phyloP scores from a whole-genome alignment of 768 basidiomycete species.

The Rhodotorula diobovata region DNA sequence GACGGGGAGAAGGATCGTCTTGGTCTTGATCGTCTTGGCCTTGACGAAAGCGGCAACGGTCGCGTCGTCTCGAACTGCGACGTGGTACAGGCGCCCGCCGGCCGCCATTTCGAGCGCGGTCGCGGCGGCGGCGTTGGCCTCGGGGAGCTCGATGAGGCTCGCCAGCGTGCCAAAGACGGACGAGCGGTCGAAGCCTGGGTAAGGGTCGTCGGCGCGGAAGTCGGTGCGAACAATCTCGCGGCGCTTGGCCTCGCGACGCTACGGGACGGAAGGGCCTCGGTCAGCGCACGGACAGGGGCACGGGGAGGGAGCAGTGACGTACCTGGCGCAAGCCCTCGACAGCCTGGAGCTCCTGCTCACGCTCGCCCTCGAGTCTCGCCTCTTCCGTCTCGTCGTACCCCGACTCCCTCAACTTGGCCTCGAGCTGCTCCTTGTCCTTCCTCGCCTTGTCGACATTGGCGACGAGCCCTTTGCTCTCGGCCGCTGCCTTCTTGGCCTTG shows the following conservation, averaged over 20 bases:
- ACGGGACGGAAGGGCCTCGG: neutral
- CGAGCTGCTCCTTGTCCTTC: slow-evolving; percentile 58
- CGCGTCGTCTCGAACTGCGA: slow-evolving; percentile 32
- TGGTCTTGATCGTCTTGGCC: slow-evolving; percentile 35
- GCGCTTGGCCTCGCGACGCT: slow-evolving; percentile 60
- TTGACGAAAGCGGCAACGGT: slow-evolving; percentile 32
- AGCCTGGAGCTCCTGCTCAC: slow-evolving; percentile 56
- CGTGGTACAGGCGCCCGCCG: slow-evolving; percentile 82
- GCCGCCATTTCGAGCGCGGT: slow-evolving; percentile 91
- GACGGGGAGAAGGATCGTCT: slow-evolving; percentile 30
- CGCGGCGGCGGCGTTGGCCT: slow-evolving; percentile 67
- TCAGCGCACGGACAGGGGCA: neutral
- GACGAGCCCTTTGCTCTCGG: slow-evolving; percentile 71
- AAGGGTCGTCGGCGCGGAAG: slow-evolving; percentile 75
- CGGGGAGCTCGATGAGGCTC: slow-evolving; percentile 70
- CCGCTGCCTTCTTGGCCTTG: slow-evolving; percentile 74
- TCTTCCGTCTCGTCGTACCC: slow-evolving; percentile 78
- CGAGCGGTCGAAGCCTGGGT: slow-evolving; percentile 70
- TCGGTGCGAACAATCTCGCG: slow-evolving; percentile 52
- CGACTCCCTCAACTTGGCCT: slow-evolving; percentile 56
- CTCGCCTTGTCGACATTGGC: slow-evolving; percentile 58
- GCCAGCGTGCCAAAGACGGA: slow-evolving; percentile 91
- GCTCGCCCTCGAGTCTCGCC: slow-evolving; percentile 53
- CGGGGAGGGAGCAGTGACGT: slow-evolving; percentile 24
- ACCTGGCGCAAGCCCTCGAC: slow-evolving; percentile 62